Conservation (phyloP, 805 yeast genomes). For the Hanseniaspora vineae region DNA sequence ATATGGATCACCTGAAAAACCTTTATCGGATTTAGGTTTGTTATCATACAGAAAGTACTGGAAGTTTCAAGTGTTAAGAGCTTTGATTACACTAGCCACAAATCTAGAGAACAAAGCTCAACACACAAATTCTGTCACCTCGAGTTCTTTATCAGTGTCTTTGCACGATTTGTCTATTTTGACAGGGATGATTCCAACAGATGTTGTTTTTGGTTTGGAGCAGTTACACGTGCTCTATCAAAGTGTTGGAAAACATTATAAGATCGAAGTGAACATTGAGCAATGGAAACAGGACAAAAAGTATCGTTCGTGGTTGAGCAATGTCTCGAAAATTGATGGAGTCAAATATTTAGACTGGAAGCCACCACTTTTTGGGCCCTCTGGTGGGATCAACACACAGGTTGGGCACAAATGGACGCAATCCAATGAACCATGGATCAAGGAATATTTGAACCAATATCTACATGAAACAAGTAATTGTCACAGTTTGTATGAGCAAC, state of each 20-base stretch:
- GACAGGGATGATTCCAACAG: constrained; percentile 82
- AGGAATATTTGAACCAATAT: neutral
- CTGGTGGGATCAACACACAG: constrained; percentile 66
- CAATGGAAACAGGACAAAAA: constrained; percentile 11
- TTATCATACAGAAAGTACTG: constrained; percentile 80
- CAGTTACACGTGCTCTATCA: constrained; percentile 26
- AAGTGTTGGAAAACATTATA: neutral
- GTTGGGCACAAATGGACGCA: neutral
- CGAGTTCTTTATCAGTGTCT: constrained; percentile 24
- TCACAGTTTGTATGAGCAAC: neutral
- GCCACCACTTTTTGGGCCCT: constrained; percentile 72
- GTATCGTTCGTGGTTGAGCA: constrained; percentile 38
- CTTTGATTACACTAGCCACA: constrained; percentile 11
- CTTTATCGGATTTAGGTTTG: constrained; percentile 76
- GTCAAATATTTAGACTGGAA: constrained; percentile 58
- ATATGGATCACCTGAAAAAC: constrained; percentile 92
- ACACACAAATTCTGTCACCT: neutral
- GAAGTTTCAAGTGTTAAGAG: constrained; percentile 50
- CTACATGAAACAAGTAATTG: neutral
- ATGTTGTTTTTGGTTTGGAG: constrained; percentile 79
- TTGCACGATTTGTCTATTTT: constrained; percentile 48
- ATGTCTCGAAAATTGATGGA: constrained; percentile 39
- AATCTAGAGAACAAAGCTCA: neutral
- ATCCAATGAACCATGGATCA: neutral
- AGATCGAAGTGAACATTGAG: neutral